phyloP scores from a whole-genome alignment of 345 rosid species.

The Pseudoturritis turrita region DNA sequence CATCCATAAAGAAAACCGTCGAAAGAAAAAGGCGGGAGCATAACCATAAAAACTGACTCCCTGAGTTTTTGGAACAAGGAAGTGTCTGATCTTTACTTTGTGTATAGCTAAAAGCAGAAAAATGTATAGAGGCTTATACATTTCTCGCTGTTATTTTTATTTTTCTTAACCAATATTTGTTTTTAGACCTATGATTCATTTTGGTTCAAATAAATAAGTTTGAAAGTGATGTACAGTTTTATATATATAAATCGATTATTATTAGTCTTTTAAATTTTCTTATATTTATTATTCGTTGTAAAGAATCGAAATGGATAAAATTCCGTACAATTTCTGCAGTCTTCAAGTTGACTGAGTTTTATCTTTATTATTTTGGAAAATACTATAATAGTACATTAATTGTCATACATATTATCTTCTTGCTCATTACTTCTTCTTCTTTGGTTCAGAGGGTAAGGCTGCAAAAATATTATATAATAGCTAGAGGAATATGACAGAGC shows the following conservation, averaged over 20 bases:
- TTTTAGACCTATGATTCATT: slow-evolving; percentile 24
- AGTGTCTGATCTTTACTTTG: slow-evolving; percentile 8
- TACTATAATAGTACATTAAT: no score
- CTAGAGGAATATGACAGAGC: no score
- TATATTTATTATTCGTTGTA: not conserved
- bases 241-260: not conserved
- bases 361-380: no score
- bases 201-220: slow-evolving; percentile 13
- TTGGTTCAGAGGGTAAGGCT: no score
- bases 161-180: not conserved
- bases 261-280: not conserved
- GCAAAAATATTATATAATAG: no score
- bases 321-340: not conserved
- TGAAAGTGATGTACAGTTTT: slow-evolving; percentile 13
- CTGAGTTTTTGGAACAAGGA: slow-evolving; percentile 18
- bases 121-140: not conserved
- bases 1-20: slow-evolving; percentile 2
- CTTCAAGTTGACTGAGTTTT: no score
- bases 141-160: not conserved
- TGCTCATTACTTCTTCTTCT: no score
- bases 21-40: slow-evolving; percentile 16
- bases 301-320: not conserved
- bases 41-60: slow-evolving; percentile 27
- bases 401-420: no score
- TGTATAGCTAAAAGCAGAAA: slow-evolving; percentile 11